Percentiles rank a stretch among this genome's conserved stretches.
These are phyloP conservation scores for Hansfordia pulvinata DNA, from an alignment of 2,329 filamentous ascomycete genomes.

Conservation along the genomic window DNA sequence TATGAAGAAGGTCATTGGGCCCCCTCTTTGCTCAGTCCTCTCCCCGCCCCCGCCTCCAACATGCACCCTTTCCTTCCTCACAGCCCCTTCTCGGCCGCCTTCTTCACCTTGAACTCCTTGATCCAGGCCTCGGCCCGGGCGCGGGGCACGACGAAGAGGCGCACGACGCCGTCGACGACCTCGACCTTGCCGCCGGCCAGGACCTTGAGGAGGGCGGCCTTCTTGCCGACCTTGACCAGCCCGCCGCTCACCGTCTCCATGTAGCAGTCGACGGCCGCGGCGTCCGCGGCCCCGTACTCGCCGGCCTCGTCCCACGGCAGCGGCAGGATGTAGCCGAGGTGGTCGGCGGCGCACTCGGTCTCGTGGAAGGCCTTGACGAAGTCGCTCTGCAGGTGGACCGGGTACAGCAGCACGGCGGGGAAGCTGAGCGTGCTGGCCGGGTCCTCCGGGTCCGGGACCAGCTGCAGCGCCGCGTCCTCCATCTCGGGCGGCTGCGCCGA, in stretches of 20 bases:
- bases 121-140: slow-evolving; percentile 62
- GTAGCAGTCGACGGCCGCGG: slow-evolving; percentile 65
- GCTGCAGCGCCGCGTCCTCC: slow-evolving; percentile 63
- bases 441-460: slow-evolving; percentile 62
- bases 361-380: slow-evolving; percentile 84
- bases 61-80: too few species aligned
- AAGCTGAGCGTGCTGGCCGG: slow-evolving; percentile 59
- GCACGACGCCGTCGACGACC: slow-evolving; percentile 74
- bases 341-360: slow-evolving; percentile 58
- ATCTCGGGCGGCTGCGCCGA: slow-evolving; percentile 70
- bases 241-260: slow-evolving; percentile 73
- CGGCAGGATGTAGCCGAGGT: slow-evolving; percentile 76
- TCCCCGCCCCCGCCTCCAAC: too few species aligned
- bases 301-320: slow-evolving; percentile 67
- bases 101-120: slow-evolving; percentile 69
- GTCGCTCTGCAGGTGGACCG: slow-evolving; percentile 67
- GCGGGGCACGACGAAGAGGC: slow-evolving; percentile 70
- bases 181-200: slow-evolving; percentile 67
- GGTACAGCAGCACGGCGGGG: slow-evolving; percentile 76
- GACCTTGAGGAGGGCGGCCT: slow-evolving; percentile 62
- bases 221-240: slow-evolving; percentile 81
- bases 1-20: too few species aligned
- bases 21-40: too few species aligned
- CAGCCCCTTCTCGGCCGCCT: slow-evolving; percentile 32
- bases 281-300: slow-evolving; percentile 47